Conservation (phyloP, 805 yeast genomes). For the Millerozyma acaciae region DNA sequence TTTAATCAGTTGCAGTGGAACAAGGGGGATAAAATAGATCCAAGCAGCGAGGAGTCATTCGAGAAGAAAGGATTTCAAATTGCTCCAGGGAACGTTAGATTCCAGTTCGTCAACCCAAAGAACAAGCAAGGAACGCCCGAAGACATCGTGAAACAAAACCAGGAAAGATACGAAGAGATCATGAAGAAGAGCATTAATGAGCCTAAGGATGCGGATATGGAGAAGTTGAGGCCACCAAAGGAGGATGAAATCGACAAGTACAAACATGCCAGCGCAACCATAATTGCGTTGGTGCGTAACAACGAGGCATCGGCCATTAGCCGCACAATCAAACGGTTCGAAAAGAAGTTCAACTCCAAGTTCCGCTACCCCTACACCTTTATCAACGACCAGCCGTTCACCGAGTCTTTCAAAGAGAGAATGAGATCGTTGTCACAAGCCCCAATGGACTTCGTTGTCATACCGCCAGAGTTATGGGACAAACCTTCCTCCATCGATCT, state of each 20-base stretch:
- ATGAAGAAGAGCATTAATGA: conserved; percentile 38
- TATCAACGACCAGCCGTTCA: conserved; percentile 66
- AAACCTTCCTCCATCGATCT: conserved; percentile 56
- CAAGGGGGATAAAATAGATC: conserved; percentile 2
- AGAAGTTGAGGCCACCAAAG: conserved; percentile 23
- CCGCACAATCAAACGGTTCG: conserved; percentile 56
- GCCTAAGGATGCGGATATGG: conserved; percentile 42
- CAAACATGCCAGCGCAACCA: conserved; percentile 67
- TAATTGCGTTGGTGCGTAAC: conserved; percentile 70
- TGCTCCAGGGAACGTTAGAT: conserved; percentile 27
- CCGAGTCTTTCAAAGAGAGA: conserved; percentile 48
- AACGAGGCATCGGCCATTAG: conserved; percentile 49
- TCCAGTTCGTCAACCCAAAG: conserved; percentile 28
- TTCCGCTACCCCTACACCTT: conserved; percentile 81
- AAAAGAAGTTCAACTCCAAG: conserved; percentile 60
- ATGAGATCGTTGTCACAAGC: conserved; percentile 34
- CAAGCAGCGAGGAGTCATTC: conserved; percentile 1
- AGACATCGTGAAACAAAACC: conserved; percentile 35
- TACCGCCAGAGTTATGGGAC: conserved; percentile 48
- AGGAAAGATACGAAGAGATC: conserved; percentile 32
- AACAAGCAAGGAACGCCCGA: conserved; percentile 25
- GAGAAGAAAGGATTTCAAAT: conserved; percentile 13
- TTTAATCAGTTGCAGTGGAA: conserved; percentile 10
- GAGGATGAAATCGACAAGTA: conserved; percentile 19
- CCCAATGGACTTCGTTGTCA: conserved; percentile 35